Evolutionary conservation across 2,329 filamentous ascomycete species (phyloP), one percentile per base, ranked within the genome.

Genomic region (Amauroascus verrucosus): DNA sequence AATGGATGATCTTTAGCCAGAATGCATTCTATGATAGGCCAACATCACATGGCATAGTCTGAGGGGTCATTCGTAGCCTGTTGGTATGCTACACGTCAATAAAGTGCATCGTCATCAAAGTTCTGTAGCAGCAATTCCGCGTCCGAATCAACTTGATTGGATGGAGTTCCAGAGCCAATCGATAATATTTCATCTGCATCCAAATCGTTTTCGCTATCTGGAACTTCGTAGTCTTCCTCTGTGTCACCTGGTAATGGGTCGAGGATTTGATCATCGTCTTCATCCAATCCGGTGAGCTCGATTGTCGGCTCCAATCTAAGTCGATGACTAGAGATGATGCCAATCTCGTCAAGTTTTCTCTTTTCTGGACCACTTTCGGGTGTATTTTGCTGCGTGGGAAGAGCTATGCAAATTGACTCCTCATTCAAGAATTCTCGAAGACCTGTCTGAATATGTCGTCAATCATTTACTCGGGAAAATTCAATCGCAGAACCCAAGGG

Each of bases 131-230:
- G 14, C 18, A 52, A 22, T 30, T 52, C 41, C 24, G 13, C 33
- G 2, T 45, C 40, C n/a, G 30, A 28, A 9, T 45, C 41, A 28
- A 38, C 18, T 13, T 18, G 18, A 9, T 52, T 20, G 6, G 30
- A 37, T n/a, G 40, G 18, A 6, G 30, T 44, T 33, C 20, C 20
- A 26, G 50, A 52, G 2, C 24, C 40, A 14, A 38, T 18, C 2
- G 50, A 52, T 26, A 45, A 13, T 9, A 32, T 28, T 11, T 46
- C 50, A 24, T 53, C 50, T 6, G 18, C 50, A 2, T 48, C 54
- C 14, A 50, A 28, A 14, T 56, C 54, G 28, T 30, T 48, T 33
- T 56, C 49, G 33, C 54, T 56, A 47, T 56, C 55, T 24, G 51
- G 48, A 16, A 54, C 47, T 28, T 56, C 55, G 50, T 46, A 46